Percentiles rank a stretch among this genome's conserved stretches.
Evolutionary conservation across 2,329 filamentous ascomycete species (phyloP).

Genomic region (Harringtonia lauricola): DNA sequence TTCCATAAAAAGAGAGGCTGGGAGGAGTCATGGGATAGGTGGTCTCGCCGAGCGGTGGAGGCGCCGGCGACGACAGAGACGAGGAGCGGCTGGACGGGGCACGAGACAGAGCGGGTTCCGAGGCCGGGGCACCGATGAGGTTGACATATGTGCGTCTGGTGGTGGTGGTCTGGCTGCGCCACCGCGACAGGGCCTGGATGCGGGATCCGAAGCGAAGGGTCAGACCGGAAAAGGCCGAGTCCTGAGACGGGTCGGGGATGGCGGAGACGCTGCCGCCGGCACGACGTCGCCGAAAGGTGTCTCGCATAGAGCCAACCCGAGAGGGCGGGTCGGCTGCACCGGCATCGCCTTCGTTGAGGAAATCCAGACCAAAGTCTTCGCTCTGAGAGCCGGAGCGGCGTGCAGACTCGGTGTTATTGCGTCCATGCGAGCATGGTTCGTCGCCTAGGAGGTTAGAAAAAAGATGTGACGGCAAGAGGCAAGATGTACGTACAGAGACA

Average conservation of each 20-base stretch:
- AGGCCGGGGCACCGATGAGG: constrained; percentile 46
- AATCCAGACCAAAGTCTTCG: constrained; percentile 31
- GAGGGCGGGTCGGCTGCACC: constrained; percentile 14
- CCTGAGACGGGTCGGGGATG: constrained; percentile 16
- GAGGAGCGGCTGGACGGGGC: constrained; percentile 68
- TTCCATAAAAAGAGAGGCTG: constrained; percentile 47
- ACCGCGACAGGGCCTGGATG: constrained; percentile 40
- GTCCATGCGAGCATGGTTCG: constrained; percentile 46
- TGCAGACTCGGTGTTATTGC: constrained; percentile 19
- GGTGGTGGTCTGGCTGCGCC: constrained; percentile 32
- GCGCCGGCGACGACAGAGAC: constrained; percentile 54
- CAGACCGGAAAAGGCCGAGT: constrained; percentile 50
- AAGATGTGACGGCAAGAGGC: background rate
- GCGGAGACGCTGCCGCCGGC: constrained; percentile 6
- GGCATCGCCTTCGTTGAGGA: constrained; percentile 46
- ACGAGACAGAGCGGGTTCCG: constrained; percentile 61
- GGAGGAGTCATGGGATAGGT: constrained; percentile 51
- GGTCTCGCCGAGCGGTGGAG: constrained; percentile 26
- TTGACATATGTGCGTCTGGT: constrained; percentile 34
- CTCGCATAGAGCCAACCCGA: background rate
- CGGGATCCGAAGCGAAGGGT: constrained; percentile 55
- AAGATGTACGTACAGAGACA: constrained; percentile 58
- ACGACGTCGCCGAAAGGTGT: background rate
- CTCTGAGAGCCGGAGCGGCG: constrained; percentile 27
- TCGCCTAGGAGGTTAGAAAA: constrained; percentile 35